Evolutionary conservation across 2,329 filamentous ascomycete species (phyloP).

Genomic region (Penicillium nordicum): DNA sequence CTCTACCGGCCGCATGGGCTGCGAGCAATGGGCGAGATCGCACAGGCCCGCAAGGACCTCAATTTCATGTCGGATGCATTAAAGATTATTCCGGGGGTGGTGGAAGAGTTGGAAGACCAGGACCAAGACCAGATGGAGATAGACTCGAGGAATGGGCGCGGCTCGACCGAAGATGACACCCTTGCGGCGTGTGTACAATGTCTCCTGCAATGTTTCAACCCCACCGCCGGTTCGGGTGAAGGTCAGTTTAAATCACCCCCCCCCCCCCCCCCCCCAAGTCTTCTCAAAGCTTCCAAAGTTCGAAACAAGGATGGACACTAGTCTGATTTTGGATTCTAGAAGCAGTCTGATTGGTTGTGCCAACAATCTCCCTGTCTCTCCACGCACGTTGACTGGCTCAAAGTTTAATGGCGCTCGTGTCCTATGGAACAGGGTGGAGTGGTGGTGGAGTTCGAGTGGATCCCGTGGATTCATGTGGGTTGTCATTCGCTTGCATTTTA

Average conservation of each 20-base stretch:
- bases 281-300: background rate
- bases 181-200: conserved; percentile 40
- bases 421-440: background rate
- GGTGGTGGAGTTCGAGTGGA: too few species aligned
- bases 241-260: conserved; percentile 21
- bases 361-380: conserved; percentile 62
- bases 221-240: conserved; percentile 21
- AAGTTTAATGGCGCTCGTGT: background rate
- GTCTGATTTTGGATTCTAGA: background rate
- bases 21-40: conserved; percentile 67
- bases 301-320: background rate
- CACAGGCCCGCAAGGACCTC: conserved; percentile 63
- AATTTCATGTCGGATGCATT: conserved; percentile 67
- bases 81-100: conserved; percentile 59
- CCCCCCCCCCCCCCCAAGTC: background rate
- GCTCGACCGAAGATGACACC: conserved; percentile 31
- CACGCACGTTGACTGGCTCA: background rate
- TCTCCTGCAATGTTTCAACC: conserved; percentile 38
- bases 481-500: background rate
- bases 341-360: conserved; percentile 51
- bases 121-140: conserved; percentile 63
- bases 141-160: conserved; percentile 48
- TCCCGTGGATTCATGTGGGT: background rate
- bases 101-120: conserved; percentile 57
- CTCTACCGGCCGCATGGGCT: conserved; percentile 76